phyloP scores from a whole-genome alignment of 108 stramenopile genomes.

The Fragilaria crotonensis region DNA sequence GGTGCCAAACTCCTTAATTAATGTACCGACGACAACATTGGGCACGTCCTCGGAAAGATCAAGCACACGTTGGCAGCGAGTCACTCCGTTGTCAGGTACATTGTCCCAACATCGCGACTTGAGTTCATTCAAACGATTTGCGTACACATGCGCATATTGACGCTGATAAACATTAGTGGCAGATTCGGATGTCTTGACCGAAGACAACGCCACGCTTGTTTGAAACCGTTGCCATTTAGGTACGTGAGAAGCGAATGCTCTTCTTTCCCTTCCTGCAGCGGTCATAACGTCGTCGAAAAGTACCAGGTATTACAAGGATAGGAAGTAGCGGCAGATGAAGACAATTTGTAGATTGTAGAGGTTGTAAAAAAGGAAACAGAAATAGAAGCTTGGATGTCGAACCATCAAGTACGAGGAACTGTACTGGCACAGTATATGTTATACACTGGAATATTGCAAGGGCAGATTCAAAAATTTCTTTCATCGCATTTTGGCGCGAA shows the following conservation, averaged over 20 bases:
- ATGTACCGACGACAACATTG: conserved; percentile 63
- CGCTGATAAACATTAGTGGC: conserved; percentile 51
- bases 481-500: too few relatives aligned
- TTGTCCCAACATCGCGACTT: conserved; percentile 41
- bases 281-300: too few relatives aligned
- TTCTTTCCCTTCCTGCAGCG: background rate
- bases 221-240: conserved; percentile 63
- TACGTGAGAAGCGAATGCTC: background rate
- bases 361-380: too few relatives aligned
- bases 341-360: too few relatives aligned
- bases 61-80: conserved; percentile 38
- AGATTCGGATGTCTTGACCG: conserved; percentile 8
- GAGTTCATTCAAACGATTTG: conserved; percentile 49
- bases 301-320: too few relatives aligned
- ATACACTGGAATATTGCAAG: too few relatives aligned
- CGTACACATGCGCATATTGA: conserved; percentile 82
- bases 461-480: too few relatives aligned
- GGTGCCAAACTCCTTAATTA: conserved; percentile 41
- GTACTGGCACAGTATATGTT: too few relatives aligned
- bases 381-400: too few relatives aligned
- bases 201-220: conserved; percentile 1
- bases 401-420: too few relatives aligned
- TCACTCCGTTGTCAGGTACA: conserved; percentile 10
- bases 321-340: too few relatives aligned
- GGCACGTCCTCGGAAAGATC: conserved; percentile 58